Evolutionary conservation across 139 green algal genomes (phyloP).

Genomic region (Trebouxia sp.): DNA sequence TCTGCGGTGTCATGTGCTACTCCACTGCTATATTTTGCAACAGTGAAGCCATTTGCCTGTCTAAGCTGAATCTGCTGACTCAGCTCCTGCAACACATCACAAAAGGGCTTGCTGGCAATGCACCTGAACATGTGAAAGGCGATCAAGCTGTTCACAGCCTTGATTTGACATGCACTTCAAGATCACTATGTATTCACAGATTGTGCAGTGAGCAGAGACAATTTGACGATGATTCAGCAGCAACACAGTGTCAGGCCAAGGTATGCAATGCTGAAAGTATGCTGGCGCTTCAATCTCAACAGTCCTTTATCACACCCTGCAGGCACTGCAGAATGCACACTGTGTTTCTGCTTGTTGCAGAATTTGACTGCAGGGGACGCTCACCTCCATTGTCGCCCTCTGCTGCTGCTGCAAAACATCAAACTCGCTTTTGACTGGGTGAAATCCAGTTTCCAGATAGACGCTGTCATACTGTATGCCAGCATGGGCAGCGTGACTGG

Average conservation of each 20-base stretch:
- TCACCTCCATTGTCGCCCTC: conserved; percentile 28
- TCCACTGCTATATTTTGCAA: conserved; percentile 34
- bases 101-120: too few species aligned
- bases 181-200: too few species aligned
- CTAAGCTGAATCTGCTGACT: conserved; percentile 21
- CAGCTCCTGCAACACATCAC: conserved; percentile 10
- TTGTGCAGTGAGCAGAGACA: not conserved
- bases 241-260: too few species aligned
- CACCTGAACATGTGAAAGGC: too few species aligned
- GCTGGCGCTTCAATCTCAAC: too few species aligned
- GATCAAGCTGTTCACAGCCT: not conserved
- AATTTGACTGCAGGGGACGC: too few species aligned
- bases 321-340: too few species aligned
- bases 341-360: too few species aligned
- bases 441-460: conserved; percentile 43
- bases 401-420: conserved; percentile 38
- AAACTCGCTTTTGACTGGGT: conserved; percentile 9
- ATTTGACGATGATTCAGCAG: not conserved
- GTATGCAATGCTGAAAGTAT: too few species aligned
- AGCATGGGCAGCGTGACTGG: not conserved
- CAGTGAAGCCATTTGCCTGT: conserved; percentile 31
- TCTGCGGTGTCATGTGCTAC: conserved; percentile 24
- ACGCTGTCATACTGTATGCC: conserved; percentile 32
- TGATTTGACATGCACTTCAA: not conserved
- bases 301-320: too few species aligned